These are phyloP conservation scores for Debaryomyces castellii DNA, from an alignment of 805 yeast species.

Conservation along the genomic window DNA sequence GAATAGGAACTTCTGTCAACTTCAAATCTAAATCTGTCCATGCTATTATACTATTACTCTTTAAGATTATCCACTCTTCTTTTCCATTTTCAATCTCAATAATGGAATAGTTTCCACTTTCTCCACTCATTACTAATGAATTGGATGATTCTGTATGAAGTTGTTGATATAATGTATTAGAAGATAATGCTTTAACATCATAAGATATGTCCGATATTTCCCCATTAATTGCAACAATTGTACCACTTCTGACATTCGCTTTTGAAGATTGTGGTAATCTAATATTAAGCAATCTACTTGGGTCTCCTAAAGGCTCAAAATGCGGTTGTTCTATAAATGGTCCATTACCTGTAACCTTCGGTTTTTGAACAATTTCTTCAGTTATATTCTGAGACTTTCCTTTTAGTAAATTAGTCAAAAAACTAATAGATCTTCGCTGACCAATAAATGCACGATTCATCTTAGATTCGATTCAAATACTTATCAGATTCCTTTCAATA, in stretches of 20 bases:
- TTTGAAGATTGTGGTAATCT: conserved; percentile 43
- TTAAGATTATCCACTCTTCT: conserved; percentile 42
- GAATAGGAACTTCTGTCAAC: conserved; percentile 13
- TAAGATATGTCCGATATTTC: conserved; percentile 26
- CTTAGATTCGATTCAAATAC: background rate
- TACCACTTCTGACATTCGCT: conserved; percentile 35
- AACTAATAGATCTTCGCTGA: background rate
- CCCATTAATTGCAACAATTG: conserved; percentile 47
- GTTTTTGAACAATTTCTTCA: conserved; percentile 14
- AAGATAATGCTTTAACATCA: conserved; percentile 5
- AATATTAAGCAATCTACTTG: conserved; percentile 39
- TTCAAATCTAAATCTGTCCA: conserved; percentile 46
- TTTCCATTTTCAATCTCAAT: conserved; percentile 36
- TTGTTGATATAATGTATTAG: conserved; percentile 9
- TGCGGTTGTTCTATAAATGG: conserved; percentile 45
- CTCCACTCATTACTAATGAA: conserved; percentile 31
- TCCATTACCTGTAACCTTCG: conserved; percentile 44
- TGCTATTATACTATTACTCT: conserved; percentile 38
- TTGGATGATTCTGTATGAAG: conserved; percentile 17
- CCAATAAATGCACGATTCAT: background rate
- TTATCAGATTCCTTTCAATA: background rate
- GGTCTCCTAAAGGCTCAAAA: conserved; percentile 42
- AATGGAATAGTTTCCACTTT: conserved; percentile 39
- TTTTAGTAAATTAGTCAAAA: background rate
- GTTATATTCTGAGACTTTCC: conserved; percentile 4